Evolutionary conservation across 2,329 filamentous ascomycete species (phyloP), one percentile per base, ranked within the genome.

Genomic region (Fusarium odoratissimum): DNA sequence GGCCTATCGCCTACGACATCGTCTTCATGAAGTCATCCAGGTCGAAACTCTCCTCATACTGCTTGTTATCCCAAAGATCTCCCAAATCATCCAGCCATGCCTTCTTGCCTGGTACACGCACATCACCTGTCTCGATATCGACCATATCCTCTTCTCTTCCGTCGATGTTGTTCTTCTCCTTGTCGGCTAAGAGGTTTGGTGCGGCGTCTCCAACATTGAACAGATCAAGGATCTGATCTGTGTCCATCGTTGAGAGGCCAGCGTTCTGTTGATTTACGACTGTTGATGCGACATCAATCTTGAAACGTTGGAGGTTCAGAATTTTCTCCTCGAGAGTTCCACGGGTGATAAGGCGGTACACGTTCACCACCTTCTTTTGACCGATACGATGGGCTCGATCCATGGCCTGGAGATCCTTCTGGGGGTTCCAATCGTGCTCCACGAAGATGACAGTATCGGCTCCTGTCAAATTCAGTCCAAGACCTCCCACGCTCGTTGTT

Each of bases 221-320:
- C 51, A 99, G 89, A 79, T 99, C 96, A 6, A 99, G 89, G 67
- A 99, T 97, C 82, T 99, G 95, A 79, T 98, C 96, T 42, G 97
- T 99, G 82, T 98, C 95, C 96, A 99, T 99, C 19, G 95, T 97
- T 55, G 87, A 92, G 4, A 99, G 85, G 2, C 96, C 96, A 3
- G 96, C 95, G 77, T 99, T 99, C 84, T 99, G 96, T 83, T 99
- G 96, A 81, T 99, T 99, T 74, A 99, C 97, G 10, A 99, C 96
- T 0, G 97, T 99, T 57, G 93, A 97, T 45, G 96, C 97, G 25
- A 99, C 95, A 82, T 99, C 96, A 78, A 99, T 97, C 87, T 99
- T 99, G 91, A 99, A 99, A 57, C 96, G 92, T 90, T 99, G 96
- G 63, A 99, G 91, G 79, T 93, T 97, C 78, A 99, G 86, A 79